Evolutionary conservation across 2,329 filamentous ascomycete species (phyloP), one percentile per base, ranked within the genome.

Genomic region (Colletotrichum acutatum): DNA sequence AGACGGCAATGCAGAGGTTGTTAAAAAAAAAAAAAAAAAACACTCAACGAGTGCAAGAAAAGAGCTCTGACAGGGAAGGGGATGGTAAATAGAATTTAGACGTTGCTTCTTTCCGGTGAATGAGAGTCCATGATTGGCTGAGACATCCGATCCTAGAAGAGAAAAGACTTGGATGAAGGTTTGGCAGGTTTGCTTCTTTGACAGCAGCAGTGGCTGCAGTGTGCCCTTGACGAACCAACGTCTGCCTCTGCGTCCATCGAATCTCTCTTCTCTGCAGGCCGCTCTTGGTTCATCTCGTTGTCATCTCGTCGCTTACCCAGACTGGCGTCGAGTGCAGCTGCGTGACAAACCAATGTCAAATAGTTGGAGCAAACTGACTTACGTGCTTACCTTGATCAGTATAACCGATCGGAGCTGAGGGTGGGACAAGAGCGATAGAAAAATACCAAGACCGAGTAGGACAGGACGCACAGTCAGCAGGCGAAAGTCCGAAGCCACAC

Each of bases 381-480:
- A 7, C 4, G 32, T 34, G 16, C 37, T 42, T 16, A 16, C 37
- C 42, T 49, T 19, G 42, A 7, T 32, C n/a, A 12, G 60, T 26
- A n/a, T 49, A 9, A n/a, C 19, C 19, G 42, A 49, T n/a, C 42
- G 42, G 42, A 49, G 58, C 16, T 46, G 32, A 16, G 4, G 6
- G 24, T 56, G 19, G 42, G 42, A 49, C 19, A 49, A 7, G 6
- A 9, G 19, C 42, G 2, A 42, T 49, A 8, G 19, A n/a, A 49
- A 49, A 49, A 52, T 28, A 52, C 60, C 42, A 64, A 53, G 61
- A 11, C 61, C 61, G 46, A 64, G 24, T 30, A 49, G 30, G 61
- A 54, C 49, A 63, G 19, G 42, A 34, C 37, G 37, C 42, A 28
- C 59, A 49, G 59, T 30, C 37, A 37, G 61, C 16, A 28, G 19